Evolutionary conservation across 371 early-diverging fungal species (phyloP).

Genomic region (Mortierella sp.): DNA sequence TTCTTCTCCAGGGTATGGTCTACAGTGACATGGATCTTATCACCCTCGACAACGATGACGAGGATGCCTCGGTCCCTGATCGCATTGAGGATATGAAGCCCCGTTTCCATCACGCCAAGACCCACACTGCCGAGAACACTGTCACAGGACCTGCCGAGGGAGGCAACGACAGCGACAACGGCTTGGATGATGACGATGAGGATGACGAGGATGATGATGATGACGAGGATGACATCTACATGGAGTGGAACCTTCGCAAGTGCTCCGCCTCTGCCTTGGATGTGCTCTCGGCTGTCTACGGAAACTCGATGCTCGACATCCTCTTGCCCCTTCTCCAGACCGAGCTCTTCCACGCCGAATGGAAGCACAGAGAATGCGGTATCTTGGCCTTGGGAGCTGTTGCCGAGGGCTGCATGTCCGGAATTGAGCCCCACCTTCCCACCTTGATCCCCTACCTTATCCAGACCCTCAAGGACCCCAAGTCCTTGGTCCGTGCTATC

Average conservation of each 20-base stretch:
- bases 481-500: constrained; percentile 95
- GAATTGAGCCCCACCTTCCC: constrained; percentile 91
- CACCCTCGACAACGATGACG: constrained; percentile 83
- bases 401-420: constrained; percentile 92
- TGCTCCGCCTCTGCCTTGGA: constrained; percentile 97
- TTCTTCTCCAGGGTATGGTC: constrained; percentile 93
- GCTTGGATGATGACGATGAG: constrained; percentile 83
- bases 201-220: constrained; percentile 89
- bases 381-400: constrained; percentile 97
- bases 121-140: constrained; percentile 77
- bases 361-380: constrained; percentile 94
- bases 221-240: constrained; percentile 89
- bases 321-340: constrained; percentile 90
- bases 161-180: constrained; percentile 58
- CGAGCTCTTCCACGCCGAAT: constrained; percentile 84
- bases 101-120: constrained; percentile 87
- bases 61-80: constrained; percentile 89
- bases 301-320: constrained; percentile 81
- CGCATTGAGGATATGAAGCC: constrained; percentile 93
- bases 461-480: constrained; percentile 81
- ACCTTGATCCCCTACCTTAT: constrained; percentile 89
- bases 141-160: constrained; percentile 57
- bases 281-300: constrained; percentile 89
- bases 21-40: constrained; percentile 93
- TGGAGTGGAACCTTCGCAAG: constrained; percentile 97